These are phyloP conservation scores for Fusarium chuoi DNA, from an alignment of 2,329 filamentous ascomycete genomes.

Conservation along the genomic window DNA sequence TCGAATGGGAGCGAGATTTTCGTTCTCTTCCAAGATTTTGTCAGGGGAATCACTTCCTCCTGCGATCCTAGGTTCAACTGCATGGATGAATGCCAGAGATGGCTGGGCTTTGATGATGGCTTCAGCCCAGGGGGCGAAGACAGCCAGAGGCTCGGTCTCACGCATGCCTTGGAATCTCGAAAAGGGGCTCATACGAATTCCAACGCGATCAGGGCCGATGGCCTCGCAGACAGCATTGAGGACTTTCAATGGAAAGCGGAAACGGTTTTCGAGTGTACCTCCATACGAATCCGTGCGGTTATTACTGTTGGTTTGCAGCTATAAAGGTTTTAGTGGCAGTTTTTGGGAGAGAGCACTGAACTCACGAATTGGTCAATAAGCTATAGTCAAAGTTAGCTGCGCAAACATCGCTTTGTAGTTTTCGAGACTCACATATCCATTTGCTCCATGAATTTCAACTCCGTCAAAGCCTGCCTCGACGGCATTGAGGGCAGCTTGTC, in stretches of 20 bases:
- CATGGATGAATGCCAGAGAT: constrained; percentile 69
- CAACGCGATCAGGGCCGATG: constrained; percentile 63
- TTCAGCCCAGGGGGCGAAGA: constrained; percentile 65
- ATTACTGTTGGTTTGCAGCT: constrained; percentile 58
- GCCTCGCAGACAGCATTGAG: constrained; percentile 55
- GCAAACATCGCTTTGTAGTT: background rate
- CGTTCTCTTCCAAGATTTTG: constrained; percentile 45
- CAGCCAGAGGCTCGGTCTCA: constrained; percentile 64
- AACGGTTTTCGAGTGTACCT: constrained; percentile 64
- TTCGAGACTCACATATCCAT: constrained; percentile 63
- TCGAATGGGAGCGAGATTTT: constrained; percentile 48
- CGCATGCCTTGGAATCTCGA: constrained; percentile 71
- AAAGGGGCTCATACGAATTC: constrained; percentile 70
- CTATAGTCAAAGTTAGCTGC: constrained; percentile 19
- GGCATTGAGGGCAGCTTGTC: constrained; percentile 63
- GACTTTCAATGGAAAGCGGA: constrained; percentile 61
- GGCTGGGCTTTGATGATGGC: constrained; percentile 63
- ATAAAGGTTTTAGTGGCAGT: background rate
- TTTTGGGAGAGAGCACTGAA: background rate
- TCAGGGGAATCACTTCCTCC: constrained; percentile 51
- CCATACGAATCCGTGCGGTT: constrained; percentile 63
- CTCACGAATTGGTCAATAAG: constrained; percentile 66
- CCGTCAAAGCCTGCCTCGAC: constrained; percentile 75
- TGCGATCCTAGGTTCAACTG: constrained; percentile 67
- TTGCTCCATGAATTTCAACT: constrained; percentile 70